Percentiles rank a stretch among this genome's conserved stretches.
phyloP scores from a whole-genome alignment of 257 asterid genomes.

The Voacanga thouarsii region DNA sequence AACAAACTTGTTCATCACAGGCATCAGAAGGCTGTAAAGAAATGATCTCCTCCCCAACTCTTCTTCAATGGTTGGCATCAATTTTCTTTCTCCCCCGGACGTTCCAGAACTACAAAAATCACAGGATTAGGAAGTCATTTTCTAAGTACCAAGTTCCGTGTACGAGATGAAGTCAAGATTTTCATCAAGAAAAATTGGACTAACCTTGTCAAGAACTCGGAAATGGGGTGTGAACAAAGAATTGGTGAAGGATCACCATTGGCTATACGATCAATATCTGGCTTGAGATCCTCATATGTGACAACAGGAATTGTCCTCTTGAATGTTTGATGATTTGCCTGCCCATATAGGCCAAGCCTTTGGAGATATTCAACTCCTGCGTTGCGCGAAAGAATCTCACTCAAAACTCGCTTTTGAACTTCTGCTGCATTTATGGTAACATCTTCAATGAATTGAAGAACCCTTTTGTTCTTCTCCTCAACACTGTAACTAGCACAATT shows the following conservation, averaged over 20 bases:
- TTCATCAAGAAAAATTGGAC: background rate
- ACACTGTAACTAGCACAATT: background rate
- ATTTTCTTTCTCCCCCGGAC: conserved; percentile 38
- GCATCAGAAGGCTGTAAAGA: conserved; percentile 40
- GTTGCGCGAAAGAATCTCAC: background rate
- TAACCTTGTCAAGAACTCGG: conserved; percentile 78
- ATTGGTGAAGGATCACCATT: conserved; percentile 69
- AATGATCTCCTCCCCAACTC: conserved; percentile 34
- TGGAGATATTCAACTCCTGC: conserved; percentile 6
- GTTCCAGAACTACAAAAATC: conserved; percentile 29
- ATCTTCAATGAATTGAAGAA: conserved; percentile 5
- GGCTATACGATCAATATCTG: conserved; percentile 69
- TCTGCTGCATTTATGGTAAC: background rate
- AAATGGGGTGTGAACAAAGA: conserved; percentile 64
- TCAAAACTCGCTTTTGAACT: conserved; percentile 6
- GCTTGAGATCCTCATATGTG: conserved; percentile 60
- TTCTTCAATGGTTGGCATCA: conserved; percentile 44
- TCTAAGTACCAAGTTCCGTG: background rate
- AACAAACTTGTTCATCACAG: conserved; percentile 40
- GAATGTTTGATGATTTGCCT: conserved; percentile 20
- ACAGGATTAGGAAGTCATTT: background rate
- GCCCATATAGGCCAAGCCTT: background rate
- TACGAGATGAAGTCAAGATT: background rate
- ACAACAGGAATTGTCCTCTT: conserved; percentile 59
- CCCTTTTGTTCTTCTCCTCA: conserved; percentile 1